Percentiles rank a stretch among this genome's conserved stretches.
Conservation (phyloP, 2,329 filamentous ascomycete genomes). For the Daldinia sp. region DNA sequence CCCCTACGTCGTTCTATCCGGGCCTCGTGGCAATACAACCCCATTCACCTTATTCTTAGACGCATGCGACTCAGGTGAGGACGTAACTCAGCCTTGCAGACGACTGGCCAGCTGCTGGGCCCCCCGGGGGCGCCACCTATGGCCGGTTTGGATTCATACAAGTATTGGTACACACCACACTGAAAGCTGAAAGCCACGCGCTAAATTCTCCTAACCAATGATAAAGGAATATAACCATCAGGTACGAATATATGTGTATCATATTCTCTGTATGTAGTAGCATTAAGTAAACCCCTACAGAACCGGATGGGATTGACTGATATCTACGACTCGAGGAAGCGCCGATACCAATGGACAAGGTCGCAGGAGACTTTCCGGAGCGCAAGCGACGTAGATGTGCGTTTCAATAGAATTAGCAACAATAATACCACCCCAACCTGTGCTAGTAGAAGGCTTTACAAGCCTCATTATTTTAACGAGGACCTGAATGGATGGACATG, state of each 20-base stretch:
- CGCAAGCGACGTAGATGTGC: conserved; percentile 12
- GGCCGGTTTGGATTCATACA: conserved; percentile 11
- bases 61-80: conserved; percentile 24
- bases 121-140: conserved; percentile 23
- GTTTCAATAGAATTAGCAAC: conserved; percentile 19
- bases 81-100: conserved; percentile 33
- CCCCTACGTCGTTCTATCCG: conserved; percentile 12
- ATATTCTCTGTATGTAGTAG: conserved; percentile 5
- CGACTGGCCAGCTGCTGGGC: conserved; percentile 1
- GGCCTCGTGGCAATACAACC: conserved; percentile 29
- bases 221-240: conserved; percentile 6
- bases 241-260: conserved; percentile 4
- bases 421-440: conserved; percentile 28
- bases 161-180: conserved; percentile 6
- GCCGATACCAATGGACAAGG: conserved; percentile 7
- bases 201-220: conserved; percentile 17
- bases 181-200: conserved; percentile 24
- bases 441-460: conserved; percentile 21
- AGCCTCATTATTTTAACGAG: not conserved
- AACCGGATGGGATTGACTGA: not conserved
- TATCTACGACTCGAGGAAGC: conserved; percentile 1
- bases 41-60: conserved; percentile 11
- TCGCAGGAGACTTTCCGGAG: conserved; percentile 3
- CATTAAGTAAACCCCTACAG: conserved; percentile 8
- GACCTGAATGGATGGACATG: conserved; percentile 6